Base-by-base conservation (phyloP, 805 yeast genomes). In the Groenewaldozyma salmanticensis region DNA sequence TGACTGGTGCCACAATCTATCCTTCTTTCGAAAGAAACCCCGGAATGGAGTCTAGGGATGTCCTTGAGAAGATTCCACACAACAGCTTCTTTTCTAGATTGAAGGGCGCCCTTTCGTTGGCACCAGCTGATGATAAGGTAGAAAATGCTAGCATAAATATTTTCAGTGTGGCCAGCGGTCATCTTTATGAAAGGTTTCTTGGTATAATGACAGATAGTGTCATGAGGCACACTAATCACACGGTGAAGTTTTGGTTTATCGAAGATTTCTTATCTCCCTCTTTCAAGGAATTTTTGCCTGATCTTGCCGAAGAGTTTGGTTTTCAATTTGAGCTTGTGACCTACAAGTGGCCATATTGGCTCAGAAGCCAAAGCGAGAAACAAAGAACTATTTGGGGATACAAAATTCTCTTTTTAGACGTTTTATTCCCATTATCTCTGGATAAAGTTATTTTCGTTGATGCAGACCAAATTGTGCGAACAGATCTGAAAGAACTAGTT, bases 281-380 rank as follows among this genome's bases (percentile, higher is more conserved):
- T 2, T 77, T 88, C 53, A 77, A 73, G 54, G 54, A 62, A 21
- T 71, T 75, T 37, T 54, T 85, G n/a, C 82, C 85, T 0, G 48
- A 53, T 13, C 53, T 85, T 42, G 79, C 94, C 0, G 58, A 64
- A 15, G 55, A 71, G 40, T 74, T 72, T 53, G 75, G 76, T 1
- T 81, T 84, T 53, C 71, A 79, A 37, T 83, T 79, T 53, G 90
- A 86, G 52, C 60, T 86, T 35, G 67, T 92, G n/a, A 75, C 81
- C 1, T 90, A 83, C 59, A 80, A 81, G 47, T 90, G 98, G 98
- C 98, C 98, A 11, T 59, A 67, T 6, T 90, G 96, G 95, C 65
- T 90, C 17, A 71, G 88, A 38, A 70, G 71, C 2, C 97, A 90
- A 61, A 60, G 79, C 29, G 90, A 81, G 49, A 75, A 75, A 52